Conservation (phyloP, 345 rosid species). For the Eucalyptus erythrocorys region DNA sequence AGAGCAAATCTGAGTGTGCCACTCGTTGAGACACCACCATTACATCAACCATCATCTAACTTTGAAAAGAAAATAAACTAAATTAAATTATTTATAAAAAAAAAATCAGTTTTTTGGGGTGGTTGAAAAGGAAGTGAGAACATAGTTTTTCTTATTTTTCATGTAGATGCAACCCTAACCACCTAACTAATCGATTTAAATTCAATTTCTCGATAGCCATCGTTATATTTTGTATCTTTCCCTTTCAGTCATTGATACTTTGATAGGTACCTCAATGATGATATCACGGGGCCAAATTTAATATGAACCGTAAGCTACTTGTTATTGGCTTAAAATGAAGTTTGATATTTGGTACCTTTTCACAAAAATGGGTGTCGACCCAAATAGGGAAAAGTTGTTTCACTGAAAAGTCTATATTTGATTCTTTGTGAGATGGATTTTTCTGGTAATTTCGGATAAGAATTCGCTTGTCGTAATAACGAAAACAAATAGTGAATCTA, state of each 20-base stretch:
- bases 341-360: neutral
- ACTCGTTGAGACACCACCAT: neutral
- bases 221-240: neutral
- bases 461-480: rapidly evolving
- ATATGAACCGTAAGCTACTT: neutral
- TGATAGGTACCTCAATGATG: neutral
- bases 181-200: neutral
- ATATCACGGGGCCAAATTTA: neutral
- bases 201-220: neutral
- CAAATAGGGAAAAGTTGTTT: neutral
- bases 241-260: neutral
- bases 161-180: neutral
- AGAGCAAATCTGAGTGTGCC: neutral
- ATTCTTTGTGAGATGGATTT: neutral
- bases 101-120: neutral
- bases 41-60: neutral
- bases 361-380: neutral
- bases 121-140: neutral
- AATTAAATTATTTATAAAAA: neutral
- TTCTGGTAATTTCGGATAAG: neutral
- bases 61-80: neutral
- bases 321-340: neutral
- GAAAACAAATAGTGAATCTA: neutral
- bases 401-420: neutral
- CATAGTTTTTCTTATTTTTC: neutral